Conservation (phyloP, 768 basidiomycete genomes). For the Russula dissimulans region DNA sequence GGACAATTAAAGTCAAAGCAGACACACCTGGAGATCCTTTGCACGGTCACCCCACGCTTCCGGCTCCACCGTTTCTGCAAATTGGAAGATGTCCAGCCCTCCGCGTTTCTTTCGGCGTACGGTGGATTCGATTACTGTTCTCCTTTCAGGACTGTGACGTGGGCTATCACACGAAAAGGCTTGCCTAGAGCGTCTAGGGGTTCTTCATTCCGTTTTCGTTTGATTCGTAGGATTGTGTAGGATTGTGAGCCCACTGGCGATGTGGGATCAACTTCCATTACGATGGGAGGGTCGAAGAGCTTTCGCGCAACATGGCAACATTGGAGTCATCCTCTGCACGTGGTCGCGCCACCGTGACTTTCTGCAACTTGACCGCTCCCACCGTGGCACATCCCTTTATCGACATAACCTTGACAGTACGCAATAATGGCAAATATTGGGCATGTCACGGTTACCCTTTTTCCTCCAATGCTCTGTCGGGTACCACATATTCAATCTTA, state of each 20-base stretch:
- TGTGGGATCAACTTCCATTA: conserved; percentile 15
- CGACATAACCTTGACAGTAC: too few relatives aligned
- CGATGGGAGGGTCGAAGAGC: neutral
- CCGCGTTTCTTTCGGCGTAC: conserved; percentile 46
- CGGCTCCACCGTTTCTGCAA: conserved; percentile 69
- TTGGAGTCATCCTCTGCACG: too few relatives aligned
- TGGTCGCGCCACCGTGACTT: neutral
- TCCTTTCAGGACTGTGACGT: neutral
- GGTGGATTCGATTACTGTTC: conserved; percentile 53
- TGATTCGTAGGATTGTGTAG: conserved; percentile 72
- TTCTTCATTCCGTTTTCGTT: conserved; percentile 74
- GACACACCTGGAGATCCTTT: conserved; percentile 52
- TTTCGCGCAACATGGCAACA: neutral
- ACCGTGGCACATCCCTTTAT: too few relatives aligned
- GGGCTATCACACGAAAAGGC: conserved; percentile 19
- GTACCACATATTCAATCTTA: too few relatives aligned
- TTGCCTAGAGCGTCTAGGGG: conserved; percentile 73
- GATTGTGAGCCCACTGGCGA: conserved; percentile 27
- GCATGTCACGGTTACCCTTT: too few relatives aligned
- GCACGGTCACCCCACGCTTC: conserved; percentile 57
- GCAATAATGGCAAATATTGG: too few relatives aligned
- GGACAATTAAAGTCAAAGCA: neutral
- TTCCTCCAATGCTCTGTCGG: too few relatives aligned
- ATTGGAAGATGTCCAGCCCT: conserved; percentile 59
- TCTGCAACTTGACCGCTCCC: neutral